Conservation (phyloP, 129 eudicot species). For the Tagetes patula region DNA sequence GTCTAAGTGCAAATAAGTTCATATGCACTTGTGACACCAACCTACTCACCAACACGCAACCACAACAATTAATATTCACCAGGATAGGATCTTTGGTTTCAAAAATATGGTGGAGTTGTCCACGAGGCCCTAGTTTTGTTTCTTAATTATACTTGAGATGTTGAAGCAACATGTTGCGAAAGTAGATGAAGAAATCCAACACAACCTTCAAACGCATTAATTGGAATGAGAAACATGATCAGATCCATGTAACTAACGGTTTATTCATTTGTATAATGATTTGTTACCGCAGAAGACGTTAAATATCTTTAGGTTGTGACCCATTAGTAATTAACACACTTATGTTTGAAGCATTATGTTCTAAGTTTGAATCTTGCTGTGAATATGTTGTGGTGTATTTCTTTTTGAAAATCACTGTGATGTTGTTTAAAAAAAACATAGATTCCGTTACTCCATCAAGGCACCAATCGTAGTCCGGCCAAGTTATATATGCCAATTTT, state of each 20-base stretch:
- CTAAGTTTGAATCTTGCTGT: no score
- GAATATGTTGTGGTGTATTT: no score
- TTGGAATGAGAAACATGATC: conserved; percentile 32
- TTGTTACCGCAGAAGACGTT: no score
- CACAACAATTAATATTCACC: conserved; percentile 32
- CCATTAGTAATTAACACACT: no score
- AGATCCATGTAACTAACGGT: conserved; percentile 24
- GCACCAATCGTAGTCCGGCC: no score
- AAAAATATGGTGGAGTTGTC: conserved; percentile 36
- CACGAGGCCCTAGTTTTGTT: conserved; percentile 32
- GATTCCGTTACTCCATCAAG: no score
- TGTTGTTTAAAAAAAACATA: no score
- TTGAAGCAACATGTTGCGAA: conserved; percentile 37
- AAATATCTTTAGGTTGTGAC: no score
- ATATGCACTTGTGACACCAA: conserved; percentile 30
- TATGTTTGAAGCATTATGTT: no score
- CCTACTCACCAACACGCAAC: conserved; percentile 25
- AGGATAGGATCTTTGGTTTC: conserved; percentile 28
- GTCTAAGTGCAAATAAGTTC: conserved; percentile 41
- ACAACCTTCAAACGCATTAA: conserved; percentile 27
- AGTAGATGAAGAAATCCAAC: conserved; percentile 36
- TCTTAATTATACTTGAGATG: conserved; percentile 43
- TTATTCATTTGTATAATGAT: no score
- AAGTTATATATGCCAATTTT: no score
- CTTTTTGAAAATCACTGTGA: no score